Conservation (phyloP, 1,284 basidiomycete genomes). For the Boletus hoseneyae region DNA sequence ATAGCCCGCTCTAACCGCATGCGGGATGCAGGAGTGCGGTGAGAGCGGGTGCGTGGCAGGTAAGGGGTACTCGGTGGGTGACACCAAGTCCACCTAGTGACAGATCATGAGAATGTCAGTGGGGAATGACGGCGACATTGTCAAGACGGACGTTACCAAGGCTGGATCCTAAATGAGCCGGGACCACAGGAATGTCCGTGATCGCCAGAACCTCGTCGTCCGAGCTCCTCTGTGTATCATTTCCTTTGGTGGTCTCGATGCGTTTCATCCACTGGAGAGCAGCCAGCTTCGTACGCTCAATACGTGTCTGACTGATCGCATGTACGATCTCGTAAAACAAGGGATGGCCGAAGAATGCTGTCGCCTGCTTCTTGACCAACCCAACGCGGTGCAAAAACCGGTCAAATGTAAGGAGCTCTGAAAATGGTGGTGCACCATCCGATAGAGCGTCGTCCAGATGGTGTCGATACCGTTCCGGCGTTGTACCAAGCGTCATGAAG, state of each 20-base stretch:
- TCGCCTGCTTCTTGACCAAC: constrained; percentile 38
- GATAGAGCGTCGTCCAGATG: constrained; percentile 18
- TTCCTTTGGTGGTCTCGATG: neutral
- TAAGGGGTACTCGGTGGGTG: constrained; percentile 24
- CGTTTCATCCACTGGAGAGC: constrained; percentile 17
- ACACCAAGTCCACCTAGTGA: constrained; percentile 14
- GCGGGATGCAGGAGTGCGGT: constrained; percentile 12
- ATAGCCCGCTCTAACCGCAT: constrained; percentile 25
- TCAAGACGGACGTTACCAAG: constrained; percentile 11
- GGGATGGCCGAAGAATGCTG: constrained; percentile 39
- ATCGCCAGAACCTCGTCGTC: neutral
- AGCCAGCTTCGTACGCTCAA: neutral
- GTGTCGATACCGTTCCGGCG: neutral
- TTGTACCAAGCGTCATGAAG: constrained; percentile 47
- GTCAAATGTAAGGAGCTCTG: constrained; percentile 40
- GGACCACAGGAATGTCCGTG: constrained; percentile 7
- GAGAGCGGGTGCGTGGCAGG: constrained; percentile 21
- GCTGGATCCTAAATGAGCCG: constrained; percentile 15
- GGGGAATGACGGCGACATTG: neutral
- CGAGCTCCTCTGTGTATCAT: neutral
- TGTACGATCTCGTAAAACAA: constrained; percentile 46
- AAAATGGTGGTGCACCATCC: constrained; percentile 39
- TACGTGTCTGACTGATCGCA: constrained; percentile 8
- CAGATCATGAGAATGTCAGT: neutral
- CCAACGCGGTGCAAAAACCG: constrained; percentile 46